phyloP scores from a whole-genome alignment of 2,329 filamentous ascomycete species.

The Fusarium mexicanum region DNA sequence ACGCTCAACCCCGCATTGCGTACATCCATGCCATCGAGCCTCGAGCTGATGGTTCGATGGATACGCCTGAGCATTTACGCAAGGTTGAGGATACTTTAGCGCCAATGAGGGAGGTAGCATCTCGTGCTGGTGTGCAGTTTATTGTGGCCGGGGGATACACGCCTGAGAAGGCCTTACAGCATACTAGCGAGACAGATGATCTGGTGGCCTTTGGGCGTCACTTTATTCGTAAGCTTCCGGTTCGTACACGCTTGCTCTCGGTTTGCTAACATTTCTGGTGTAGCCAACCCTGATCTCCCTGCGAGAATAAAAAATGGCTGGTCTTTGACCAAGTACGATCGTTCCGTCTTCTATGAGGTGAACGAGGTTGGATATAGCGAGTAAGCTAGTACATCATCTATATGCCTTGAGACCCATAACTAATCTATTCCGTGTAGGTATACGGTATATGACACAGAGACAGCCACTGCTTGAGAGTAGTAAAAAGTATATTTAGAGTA shows the following conservation, averaged over 20 bases:
- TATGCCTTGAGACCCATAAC: rapidly evolving
- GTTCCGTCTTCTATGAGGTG: conserved; percentile 22
- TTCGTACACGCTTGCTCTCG: rapidly evolving
- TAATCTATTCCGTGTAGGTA: not conserved
- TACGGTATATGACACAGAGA: not conserved
- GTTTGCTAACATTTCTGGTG: rapidly evolving
- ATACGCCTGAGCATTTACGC: conserved; percentile 40
- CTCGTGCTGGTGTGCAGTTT: conserved; percentile 35
- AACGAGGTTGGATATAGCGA: conserved; percentile 29
- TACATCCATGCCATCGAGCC: conserved; percentile 71
- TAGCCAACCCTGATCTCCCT: conserved; percentile 34
- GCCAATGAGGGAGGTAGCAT: conserved; percentile 46
- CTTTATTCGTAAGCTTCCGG: conserved; percentile 35
- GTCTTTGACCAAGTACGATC: conserved; percentile 28
- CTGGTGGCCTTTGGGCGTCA: conserved; percentile 47
- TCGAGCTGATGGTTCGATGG: conserved; percentile 56
- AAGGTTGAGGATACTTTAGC: conserved; percentile 48
- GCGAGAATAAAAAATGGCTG: conserved; percentile 28
- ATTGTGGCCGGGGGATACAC: conserved; percentile 49
- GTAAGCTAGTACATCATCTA: not conserved
- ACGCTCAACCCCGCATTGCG: conserved; percentile 64
- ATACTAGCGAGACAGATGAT: conserved; percentile 46
- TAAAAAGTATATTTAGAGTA: no score
- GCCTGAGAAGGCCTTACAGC: conserved; percentile 38
- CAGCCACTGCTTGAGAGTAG: not conserved